phyloP scores from a whole-genome alignment of 345 rosid species.

The Eucalyptus cladocalyx region DNA sequence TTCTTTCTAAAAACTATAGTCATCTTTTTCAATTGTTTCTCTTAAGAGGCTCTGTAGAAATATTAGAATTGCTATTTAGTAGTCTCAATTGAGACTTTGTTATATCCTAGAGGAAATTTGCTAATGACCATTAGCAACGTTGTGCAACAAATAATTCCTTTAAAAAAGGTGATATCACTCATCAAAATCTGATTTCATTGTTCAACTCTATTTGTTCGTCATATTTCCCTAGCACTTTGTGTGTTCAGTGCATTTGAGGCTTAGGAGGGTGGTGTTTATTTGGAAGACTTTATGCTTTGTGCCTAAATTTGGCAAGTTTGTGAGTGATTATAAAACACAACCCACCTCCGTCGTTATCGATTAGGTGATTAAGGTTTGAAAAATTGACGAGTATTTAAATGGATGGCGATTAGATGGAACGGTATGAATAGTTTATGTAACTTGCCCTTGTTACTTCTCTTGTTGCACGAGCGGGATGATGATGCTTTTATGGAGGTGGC shows the following conservation, averaged over 20 bases:
- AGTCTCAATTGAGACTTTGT: no score
- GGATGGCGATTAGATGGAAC: background rate
- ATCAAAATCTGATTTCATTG: fast-evolving
- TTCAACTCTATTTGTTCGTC: no score
- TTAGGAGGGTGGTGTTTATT: background rate
- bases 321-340: background rate
- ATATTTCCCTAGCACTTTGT: background rate
- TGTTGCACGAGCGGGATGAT: background rate
- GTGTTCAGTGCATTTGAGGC: background rate
- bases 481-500: background rate
- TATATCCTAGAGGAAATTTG: no score
- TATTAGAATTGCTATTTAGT: no score
- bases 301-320: background rate
- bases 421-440: fast-evolving
- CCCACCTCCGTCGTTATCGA: background rate
- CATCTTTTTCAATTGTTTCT: no score
- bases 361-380: background rate
- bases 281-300: background rate
- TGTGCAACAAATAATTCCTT: fast-evolving
- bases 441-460: background rate
- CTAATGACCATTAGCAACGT: fast-evolving
- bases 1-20: no score
- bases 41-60: fast-evolving
- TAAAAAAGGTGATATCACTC: fast-evolving
- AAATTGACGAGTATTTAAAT: background rate